Evolutionary conservation across 139 green algal genomes (phyloP), one percentile per base, ranked within the genome.

Genomic region (Desmodesmus armatus): DNA sequence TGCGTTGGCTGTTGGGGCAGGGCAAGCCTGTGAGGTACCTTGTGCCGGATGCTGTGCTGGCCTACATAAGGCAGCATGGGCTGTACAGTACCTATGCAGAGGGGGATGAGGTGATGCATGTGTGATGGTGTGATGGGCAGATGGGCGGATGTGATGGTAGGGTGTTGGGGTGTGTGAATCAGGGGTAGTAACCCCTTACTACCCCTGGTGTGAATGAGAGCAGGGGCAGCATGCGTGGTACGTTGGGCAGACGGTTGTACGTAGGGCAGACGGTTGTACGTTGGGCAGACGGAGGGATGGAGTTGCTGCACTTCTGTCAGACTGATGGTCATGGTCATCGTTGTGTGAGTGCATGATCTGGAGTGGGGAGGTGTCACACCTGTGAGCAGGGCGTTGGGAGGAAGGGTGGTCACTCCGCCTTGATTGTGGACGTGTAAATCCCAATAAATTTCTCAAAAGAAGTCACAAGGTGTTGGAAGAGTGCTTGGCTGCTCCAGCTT

Each of bases 31-130:
- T 87, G 47, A 63, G 67, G 31, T 82, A 89, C 72, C 63, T 92
- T 31, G 72, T 90, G 71, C 65, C 82, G 9, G 76, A 75, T 15
- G 65, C 35, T 25, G 88, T 90, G 31, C 65, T 89, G 37, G 76
- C 63, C 31, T 90, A 90, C 78, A 90, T 88, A 19, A 79, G 69
- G 51, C 44, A 63, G 6, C 60, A 83, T 15, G 55, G 71, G 13
- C 55, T 92, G 72, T 92, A 92, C 19, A 69, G n/a, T n/a, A n/a
- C n/a, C n/a, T n/a, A n/a, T n/a, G n/a, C n/a, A 1, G 33, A 35
- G 23, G 5, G 5, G 23, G 7, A 33, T 5, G 51, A 19, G 19
- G 51, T 62, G 51, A 62, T 27, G 0, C 1, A 62, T 62, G 51
- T 62, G 17, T 62, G 51, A 1, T 19, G 21, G 1, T 27, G 51